Evolutionary conservation across 1,284 basidiomycete species (phyloP), one percentile per base, ranked within the genome.

Genomic region (Cutaneotrichosporon daszewskae): DNA sequence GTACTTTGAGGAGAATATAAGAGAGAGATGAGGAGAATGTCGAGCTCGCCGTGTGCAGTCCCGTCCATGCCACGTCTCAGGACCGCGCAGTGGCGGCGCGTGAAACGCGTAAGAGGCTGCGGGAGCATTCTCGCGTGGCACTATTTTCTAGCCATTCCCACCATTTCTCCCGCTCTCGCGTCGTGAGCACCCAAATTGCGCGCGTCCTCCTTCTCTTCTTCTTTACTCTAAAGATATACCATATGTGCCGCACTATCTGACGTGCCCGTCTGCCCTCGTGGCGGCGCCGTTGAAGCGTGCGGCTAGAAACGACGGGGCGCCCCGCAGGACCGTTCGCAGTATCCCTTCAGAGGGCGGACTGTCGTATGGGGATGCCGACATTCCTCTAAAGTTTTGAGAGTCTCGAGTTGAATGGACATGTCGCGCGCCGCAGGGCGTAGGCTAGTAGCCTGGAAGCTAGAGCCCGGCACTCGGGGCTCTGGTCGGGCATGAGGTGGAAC

Each of bases 341-440:
- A 7, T 20, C 20, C 40, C 29, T 8, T 18, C 16, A 35, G 27
- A 40, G 35, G 45, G 49, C 44, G 41, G 40, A 18, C 37, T 41
- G 38, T 40, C 45, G 45, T 47, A 47, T 46, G 49, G 49, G 49
- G 49, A 51, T 26, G 44, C 44, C 40, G 37, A 51, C 41, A 51
- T 31, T 19, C 24, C n/a, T n/a, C n/a, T 24, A 16, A 12, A 22
- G 3, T 19, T 6, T 5, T 24, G 14, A 32, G 29, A 19, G 12
- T 16, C 4, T 5, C 20, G 18, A 9, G 19, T 23, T 24, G 2
- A 10, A 18, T 13, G 22, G 24, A 7, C 19, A 3, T 31, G 7
- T 38, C 25, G 24, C 19, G 17, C 12, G 18, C 13, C 16, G 5
- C 8, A 22, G 12, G 23, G 18, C 10, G 18, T 22, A 20, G 16